Base-by-base conservation (phyloP, 2,329 filamentous ascomycete species). In the Cytospora piceae region DNA sequence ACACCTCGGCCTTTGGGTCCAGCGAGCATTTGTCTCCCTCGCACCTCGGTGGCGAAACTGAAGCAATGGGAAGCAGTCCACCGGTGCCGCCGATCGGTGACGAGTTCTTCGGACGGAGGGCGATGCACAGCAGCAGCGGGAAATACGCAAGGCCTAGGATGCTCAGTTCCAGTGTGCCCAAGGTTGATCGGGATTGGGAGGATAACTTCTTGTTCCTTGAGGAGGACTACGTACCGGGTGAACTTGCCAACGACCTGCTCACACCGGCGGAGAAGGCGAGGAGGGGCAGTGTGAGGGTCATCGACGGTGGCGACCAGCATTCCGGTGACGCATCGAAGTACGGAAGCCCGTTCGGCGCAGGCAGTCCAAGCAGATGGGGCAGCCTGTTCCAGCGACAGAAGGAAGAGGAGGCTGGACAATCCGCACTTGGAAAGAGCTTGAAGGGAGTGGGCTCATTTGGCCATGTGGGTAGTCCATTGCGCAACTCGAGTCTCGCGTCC, bases 181-280 rank as follows among this genome's bases (percentile, higher is more conserved):
- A 81, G 80, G 87, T 72, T 31, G 86, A 89, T 69, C 82, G 82
- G 64, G 87, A 89, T 71, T 89, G 87, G 87, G 85, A 88, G 58
- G 76, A 82, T 64, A 83, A 85, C 64, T 95, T 96, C 72, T 86
- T 90, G 34, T 94, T 95, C 71, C 73, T 81, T 72, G 92, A 96
- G 75, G 94, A 96, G 73, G 93, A 96, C 73, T 92, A 95, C 72
- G 83, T 98, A 12, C 95, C 94, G 0, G 90, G 86, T 67, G 85
- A 87, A 65, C 78, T 90, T 42, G 86, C 76, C 9, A 77, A 88
- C 71, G 87, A 90, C 67, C 80, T 90, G 17, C 77, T 90, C 70
- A 90, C 88, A 4, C 87, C 87, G 1, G 85, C 86, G 17, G 88
- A 90, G 73, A 89, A 90, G 74, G 88, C 87, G 14, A 81, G 88